phyloP scores from a whole-genome alignment of 2,329 filamentous ascomycete genomes.

The Colletotrichum liaoningense region DNA sequence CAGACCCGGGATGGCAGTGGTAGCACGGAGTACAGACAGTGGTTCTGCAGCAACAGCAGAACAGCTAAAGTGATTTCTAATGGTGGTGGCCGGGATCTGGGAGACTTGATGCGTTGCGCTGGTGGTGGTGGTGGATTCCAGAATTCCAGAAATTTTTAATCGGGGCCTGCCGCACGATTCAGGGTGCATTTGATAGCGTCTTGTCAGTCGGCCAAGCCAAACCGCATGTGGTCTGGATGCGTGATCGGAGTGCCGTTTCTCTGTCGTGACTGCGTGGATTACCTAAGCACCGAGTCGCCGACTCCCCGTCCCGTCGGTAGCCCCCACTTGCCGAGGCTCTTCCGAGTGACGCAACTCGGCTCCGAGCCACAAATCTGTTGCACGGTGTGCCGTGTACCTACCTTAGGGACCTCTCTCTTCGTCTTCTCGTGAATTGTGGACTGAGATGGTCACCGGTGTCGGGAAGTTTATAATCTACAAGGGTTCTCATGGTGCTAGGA shows the following conservation, averaged over 20 bases:
- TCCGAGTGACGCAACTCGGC: slow-evolving; percentile 28
- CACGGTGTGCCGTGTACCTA: neutral
- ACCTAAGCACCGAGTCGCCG: slow-evolving; percentile 20
- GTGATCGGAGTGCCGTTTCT: slow-evolving; percentile 15
- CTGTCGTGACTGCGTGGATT: neutral
- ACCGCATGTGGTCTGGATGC: neutral
- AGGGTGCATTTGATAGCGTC: slow-evolving; percentile 8
- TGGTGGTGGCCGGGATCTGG: slow-evolving; percentile 25
- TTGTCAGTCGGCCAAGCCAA: neutral
- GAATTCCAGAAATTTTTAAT: slow-evolving; percentile 24
- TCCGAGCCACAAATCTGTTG: neutral
- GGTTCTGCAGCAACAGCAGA: neutral
- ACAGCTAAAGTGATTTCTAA: slow-evolving; percentile 26
- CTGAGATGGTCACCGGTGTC: neutral
- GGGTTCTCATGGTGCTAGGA: slow-evolving; percentile 11
- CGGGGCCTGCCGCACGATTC: slow-evolving; percentile 22
- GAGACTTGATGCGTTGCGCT: neutral
- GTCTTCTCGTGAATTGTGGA: neutral
- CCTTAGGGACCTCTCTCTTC: neutral
- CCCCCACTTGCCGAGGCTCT: slow-evolving; percentile 33
- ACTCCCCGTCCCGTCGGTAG: neutral
- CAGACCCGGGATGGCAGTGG: neutral
- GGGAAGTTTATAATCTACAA: slow-evolving; percentile 14
- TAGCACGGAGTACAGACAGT: neutral
- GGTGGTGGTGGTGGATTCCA: slow-evolving; percentile 27